Base-by-base conservation (phyloP, 2,329 filamentous ascomycete genomes). In the Phoma sp. region DNA sequence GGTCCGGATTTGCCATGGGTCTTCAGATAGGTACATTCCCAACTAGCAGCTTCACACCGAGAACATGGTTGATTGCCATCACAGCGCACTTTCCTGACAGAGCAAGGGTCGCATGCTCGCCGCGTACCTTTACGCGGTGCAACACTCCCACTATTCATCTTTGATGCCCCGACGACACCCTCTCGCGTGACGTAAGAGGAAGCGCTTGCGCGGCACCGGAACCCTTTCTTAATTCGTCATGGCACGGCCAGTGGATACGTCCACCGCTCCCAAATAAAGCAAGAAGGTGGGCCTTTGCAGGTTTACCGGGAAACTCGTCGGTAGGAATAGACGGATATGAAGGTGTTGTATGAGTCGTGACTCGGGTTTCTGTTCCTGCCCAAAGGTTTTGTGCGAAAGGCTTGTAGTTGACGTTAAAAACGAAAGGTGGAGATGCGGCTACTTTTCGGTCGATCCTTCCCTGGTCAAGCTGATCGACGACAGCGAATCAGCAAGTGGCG, bases 11-110 rank as follows among this genome's bases (percentile, higher is more conserved):
- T 73, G 8, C 69, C 69, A 48, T 72, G 70, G 3, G 68, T 72
- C 48, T 73, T 73, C 36, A 73, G 61, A 54, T 70, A 73, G 24
- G 70, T 73, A 52, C 70, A 73, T 38, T 71, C 70, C 69, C 69
- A 73, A n/a, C 65, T 68, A 27, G 70, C 70, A 14, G 68, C 68
- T 33, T 62, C 58, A 47, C 71, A 73, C 37, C 70, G 62, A 22
- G 66, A 65, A 50, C 71, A 73, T 27, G 71, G 71, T 45, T 68
- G 64, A 27, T 68, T 68, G 42, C 71, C 71, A 44, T 73, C 70
- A 33, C 71, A 73, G 43, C 70, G 60, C 24, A 72, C 67, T 53
- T 73, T 73, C 37, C 71, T 61, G 49, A 73, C 64, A 27, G 70
- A 71, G 43, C 71, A 73, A 45, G 70, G 68, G 49, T 73, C 71